These are phyloP conservation scores for Starmera dryadoides DNA, from an alignment of 805 yeast species.

Conservation along the genomic window DNA sequence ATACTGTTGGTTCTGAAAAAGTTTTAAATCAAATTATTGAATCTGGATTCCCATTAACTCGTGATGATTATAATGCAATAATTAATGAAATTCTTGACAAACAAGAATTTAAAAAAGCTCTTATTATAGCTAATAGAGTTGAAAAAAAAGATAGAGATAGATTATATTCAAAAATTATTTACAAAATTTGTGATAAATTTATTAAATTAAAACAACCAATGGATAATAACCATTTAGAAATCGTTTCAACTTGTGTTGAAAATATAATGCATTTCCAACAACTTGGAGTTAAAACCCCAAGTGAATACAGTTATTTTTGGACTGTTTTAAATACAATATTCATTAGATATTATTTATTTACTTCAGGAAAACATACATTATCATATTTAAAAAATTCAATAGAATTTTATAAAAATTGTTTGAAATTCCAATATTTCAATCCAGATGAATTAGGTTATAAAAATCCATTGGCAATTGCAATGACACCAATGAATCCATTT, in stretches of 20 bases:
- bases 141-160: neutral
- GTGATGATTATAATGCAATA: neutral
- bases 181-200: neutral
- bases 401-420: no score
- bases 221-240: neutral
- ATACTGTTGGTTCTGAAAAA: constrained; percentile 12
- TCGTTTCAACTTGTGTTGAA: neutral
- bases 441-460: neutral
- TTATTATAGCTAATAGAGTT: neutral
- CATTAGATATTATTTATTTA: no score
- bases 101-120: neutral
- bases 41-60: neutral
- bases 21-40: constrained; percentile 12
- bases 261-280: neutral
- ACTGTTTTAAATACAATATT: neutral
- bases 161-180: neutral
- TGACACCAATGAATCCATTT: neutral
- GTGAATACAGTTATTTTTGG: neutral
- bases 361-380: neutral
- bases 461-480: neutral
- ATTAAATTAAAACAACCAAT: no score
- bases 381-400: neutral
- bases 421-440: neutral
- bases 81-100: neutral
- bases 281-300: neutral